A percentile compares a stretch with the other conserved stretches of the same genome.
phyloP scores from a whole-genome alignment of 2,329 filamentous ascomycete species.

The Bretziella fagacearum region DNA sequence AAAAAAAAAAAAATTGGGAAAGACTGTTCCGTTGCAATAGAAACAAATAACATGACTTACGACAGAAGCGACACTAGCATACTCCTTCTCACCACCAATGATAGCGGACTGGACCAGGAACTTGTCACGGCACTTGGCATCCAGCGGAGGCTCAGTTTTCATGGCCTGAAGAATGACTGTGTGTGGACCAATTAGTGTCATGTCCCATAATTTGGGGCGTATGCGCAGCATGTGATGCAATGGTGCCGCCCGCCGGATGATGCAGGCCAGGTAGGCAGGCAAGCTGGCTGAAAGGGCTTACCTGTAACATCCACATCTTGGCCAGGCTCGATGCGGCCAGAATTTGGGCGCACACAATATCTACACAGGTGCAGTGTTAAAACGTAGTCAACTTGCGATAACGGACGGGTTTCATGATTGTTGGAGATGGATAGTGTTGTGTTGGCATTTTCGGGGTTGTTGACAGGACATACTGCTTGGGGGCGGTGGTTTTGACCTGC shows the following conservation, averaged over 20 bases:
- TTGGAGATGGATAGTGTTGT: too few relatives aligned
- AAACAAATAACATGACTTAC: slow-evolving; percentile 33
- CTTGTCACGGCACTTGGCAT: slow-evolving; percentile 90
- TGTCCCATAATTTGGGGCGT: slow-evolving; percentile 10
- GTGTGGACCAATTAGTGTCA: not conserved
- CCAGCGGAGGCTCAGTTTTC: slow-evolving; percentile 78
- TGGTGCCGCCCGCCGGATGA: not conserved
- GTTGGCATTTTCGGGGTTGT: not conserved
- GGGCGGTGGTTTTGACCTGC: slow-evolving; percentile 98
- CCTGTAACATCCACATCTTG: slow-evolving; percentile 84
- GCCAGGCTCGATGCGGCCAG: slow-evolving; percentile 82
- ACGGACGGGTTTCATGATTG: too few relatives aligned
- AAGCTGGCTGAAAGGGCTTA: slow-evolving; percentile 28
- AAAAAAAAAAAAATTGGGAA: too few relatives aligned
- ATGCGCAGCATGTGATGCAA: slow-evolving; percentile 17
- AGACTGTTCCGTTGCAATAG: too few relatives aligned
- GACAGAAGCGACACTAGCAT: slow-evolving; percentile 61
- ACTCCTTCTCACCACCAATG: slow-evolving; percentile 67
- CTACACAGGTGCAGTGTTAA: slow-evolving; percentile 29
- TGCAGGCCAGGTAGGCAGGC: not conserved
- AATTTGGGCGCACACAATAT: slow-evolving; percentile 96
- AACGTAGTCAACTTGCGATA: not conserved
- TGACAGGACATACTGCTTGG: slow-evolving; percentile 64
- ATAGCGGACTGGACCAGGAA: slow-evolving; percentile 88
- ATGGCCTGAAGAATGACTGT: slow-evolving; percentile 89